Evolutionary conservation across 257 asterid genomes (phyloP).

Genomic region (Gynochthodes officinalis): DNA sequence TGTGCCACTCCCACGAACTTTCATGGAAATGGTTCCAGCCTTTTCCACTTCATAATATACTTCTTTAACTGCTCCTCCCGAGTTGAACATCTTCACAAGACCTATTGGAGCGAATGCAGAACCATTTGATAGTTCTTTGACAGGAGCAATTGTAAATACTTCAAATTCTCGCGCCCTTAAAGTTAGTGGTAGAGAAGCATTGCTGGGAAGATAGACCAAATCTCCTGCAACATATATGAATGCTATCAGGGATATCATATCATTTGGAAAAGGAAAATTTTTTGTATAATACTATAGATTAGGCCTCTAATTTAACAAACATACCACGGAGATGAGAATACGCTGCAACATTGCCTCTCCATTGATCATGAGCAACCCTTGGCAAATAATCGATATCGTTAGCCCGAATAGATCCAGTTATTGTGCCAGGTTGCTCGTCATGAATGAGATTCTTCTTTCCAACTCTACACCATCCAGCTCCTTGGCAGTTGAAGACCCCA

Average conservation of each 20-base stretch:
- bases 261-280: not conserved
- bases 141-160: constrained; percentile 68
- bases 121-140: constrained; percentile 41
- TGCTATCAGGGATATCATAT: not conserved
- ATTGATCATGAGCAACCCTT: constrained; percentile 48
- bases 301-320: not conserved
- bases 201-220: constrained; percentile 54
- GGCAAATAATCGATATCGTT: constrained; percentile 74
- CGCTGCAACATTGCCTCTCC: constrained; percentile 61
- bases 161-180: constrained; percentile 65
- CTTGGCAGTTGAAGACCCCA: constrained; percentile 82
- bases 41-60: constrained; percentile 39
- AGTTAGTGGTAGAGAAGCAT: constrained; percentile 60
- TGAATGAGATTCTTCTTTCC: constrained; percentile 78
- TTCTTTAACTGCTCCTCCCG: constrained; percentile 80
- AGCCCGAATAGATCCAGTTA: constrained; percentile 59
- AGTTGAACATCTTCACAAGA: constrained; percentile 74
- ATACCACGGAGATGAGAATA: constrained; percentile 72
- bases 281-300: not conserved
- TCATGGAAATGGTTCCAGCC: constrained; percentile 36
- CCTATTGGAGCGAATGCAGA: constrained; percentile 67
- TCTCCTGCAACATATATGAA: constrained; percentile 47
- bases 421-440: constrained; percentile 58
- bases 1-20: constrained; percentile 60
- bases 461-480: constrained; percentile 74